These are phyloP conservation scores for Phoenix dactylifera DNA, from an alignment of 176 grass and related monocot genomes.

Conservation along the genomic window DNA sequence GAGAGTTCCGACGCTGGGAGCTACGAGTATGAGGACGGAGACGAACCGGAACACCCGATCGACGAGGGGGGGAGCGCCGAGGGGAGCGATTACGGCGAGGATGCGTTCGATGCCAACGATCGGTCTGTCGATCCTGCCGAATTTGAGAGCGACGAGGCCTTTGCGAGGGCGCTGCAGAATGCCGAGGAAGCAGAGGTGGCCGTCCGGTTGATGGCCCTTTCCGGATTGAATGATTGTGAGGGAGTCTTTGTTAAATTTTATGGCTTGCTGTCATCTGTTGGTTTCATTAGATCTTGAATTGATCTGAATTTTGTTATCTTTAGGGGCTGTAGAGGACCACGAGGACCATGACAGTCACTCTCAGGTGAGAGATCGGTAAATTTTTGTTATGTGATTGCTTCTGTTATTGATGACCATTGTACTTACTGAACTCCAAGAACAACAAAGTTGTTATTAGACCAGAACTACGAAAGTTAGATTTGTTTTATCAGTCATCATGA, in stretches of 20 bases:
- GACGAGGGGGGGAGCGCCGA: constrained; percentile 32
- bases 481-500: no score
- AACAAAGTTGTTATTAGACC: no score
- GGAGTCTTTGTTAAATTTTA: neutral
- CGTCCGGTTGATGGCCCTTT: constrained; percentile 62
- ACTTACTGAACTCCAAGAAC: no score
- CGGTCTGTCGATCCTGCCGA: constrained; percentile 49
- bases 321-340: constrained; percentile 72
- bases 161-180: constrained; percentile 77
- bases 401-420: neutral
- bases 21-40: constrained; percentile 51
- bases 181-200: constrained; percentile 82
- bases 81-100: constrained; percentile 64
- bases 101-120: constrained; percentile 45
- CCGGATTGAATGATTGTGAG: constrained; percentile 86
- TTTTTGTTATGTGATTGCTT: constrained; percentile 7
- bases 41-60: constrained; percentile 38
- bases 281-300: constrained; percentile 10
- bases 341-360: constrained; percentile 60
- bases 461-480: no score
- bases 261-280: constrained; percentile 1
- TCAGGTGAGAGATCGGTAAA: constrained; percentile 30
- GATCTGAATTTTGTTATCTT: constrained; percentile 9
- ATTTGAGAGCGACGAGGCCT: constrained; percentile 74
- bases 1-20: constrained; percentile 76